Evolutionary conservation across 345 rosid genomes (phyloP), one percentile per base, ranked within the genome.

Genomic region (Mallotus nudiflorus): DNA sequence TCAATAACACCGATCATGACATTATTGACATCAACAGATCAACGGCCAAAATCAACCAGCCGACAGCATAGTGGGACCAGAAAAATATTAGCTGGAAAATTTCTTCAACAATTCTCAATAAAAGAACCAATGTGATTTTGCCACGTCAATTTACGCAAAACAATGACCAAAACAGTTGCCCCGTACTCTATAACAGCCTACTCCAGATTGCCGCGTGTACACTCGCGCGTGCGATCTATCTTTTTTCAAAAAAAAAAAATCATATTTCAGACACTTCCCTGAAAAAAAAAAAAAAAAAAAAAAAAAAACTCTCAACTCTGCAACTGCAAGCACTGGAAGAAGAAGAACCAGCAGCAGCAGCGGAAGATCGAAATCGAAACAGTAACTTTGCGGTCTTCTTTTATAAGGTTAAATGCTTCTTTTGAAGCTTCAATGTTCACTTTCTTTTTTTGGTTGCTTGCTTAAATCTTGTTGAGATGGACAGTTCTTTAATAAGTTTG

Each of bases 221-320:
- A 58, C 61, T 59, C 46, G 54, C 82, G 76, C 78, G 69, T 60
- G 76, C 68, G 11, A 25, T 73, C 73, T 53, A 10, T 58, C 65
- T 66, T n/a, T 46, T 46, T 19, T 10, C 19, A 9, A 27, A 39
- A 39, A 60, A 55, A 25, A 42, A 31, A 29, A 57, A 29, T 57
- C 62, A 57, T 57, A 57, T 57, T 57, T 57, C 62, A 57, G 62
- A 57, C 62, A 29, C 60, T 31, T 57, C 60, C 28, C 35, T 25
- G 4, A 39, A 39, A 39, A 39, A 39, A 39, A 39, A 39, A 39
- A 24, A 55, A 27, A 13, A n/a, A n/a, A n/a, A n/a, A 42, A 42
- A 42, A 42, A 3, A 27, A 56, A 28, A 15, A n/a, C 2, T 9
- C 35, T 22, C 29, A 75, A 52, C 11, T 20, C 56, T 52, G 39